Percentiles rank a stretch among this genome's conserved stretches.
Evolutionary conservation across 176 grass and related monocot species (phyloP).

Genomic region (Oryza glaberrima): DNA sequence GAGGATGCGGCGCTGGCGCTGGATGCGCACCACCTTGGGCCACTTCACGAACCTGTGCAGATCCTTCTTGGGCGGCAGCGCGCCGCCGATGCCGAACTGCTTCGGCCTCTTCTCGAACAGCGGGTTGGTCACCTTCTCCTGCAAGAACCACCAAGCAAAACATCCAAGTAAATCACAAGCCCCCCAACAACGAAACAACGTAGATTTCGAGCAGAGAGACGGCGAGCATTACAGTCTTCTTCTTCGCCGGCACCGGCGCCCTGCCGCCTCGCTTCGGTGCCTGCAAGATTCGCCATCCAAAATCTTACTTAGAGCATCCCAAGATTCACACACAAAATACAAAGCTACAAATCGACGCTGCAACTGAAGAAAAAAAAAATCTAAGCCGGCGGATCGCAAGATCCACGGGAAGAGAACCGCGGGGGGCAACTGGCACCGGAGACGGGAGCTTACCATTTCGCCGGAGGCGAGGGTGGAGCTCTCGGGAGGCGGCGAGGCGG

Average conservation of each 20-base stretch:
- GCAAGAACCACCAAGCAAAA: not conserved
- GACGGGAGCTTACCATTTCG: conserved; percentile 48
- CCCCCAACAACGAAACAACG: not conserved
- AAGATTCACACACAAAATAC: not conserved
- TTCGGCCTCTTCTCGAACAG: conserved; percentile 94
- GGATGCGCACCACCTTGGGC: conserved; percentile 92
- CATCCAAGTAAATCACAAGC: no score
- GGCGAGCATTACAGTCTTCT: conserved; percentile 39
- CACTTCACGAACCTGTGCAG: conserved; percentile 87
- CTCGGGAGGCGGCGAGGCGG: conserved; percentile 33
- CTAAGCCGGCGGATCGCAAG: not conserved
- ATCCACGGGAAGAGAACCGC: not conserved
- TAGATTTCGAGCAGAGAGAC: not conserved
- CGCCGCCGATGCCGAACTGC: conserved; percentile 87
- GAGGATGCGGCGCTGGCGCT: conserved; percentile 89
- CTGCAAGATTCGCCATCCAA: conserved; percentile 39
- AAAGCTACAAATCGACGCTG: not conserved
- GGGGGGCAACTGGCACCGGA: not conserved
- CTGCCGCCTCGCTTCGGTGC: conserved; percentile 76
- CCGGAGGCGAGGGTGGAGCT: conserved; percentile 47
- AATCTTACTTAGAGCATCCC: conserved; percentile 27
- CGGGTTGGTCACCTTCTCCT: conserved; percentile 78
- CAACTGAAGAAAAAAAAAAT: not conserved
- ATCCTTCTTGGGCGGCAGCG: conserved; percentile 85
- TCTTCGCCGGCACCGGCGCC: conserved; percentile 64